phyloP scores from a whole-genome alignment of 257 asterid genomes.

The Solanum verrucosum region DNA sequence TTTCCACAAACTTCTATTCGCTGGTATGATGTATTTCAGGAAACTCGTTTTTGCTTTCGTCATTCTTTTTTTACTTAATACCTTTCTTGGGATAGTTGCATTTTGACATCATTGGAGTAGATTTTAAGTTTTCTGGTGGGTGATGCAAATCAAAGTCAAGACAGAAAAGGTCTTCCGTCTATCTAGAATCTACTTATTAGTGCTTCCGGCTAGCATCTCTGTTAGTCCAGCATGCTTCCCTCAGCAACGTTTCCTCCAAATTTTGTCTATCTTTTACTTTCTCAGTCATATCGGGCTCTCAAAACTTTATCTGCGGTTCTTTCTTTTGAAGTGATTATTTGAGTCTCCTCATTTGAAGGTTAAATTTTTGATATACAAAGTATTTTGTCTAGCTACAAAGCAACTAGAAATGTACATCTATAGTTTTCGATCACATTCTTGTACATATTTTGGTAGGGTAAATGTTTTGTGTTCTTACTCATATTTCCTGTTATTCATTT shows the following conservation, averaged over 20 bases:
- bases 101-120: background rate
- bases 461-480: background rate
- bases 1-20: background rate
- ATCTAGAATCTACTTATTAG: background rate
- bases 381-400: background rate
- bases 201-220: background rate
- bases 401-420: background rate
- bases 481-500: background rate
- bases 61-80: background rate
- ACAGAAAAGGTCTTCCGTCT: background rate
- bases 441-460: background rate
- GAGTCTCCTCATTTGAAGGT: background rate
- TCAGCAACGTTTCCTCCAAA: background rate
- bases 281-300: background rate
- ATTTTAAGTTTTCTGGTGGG: background rate
- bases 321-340: background rate
- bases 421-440: background rate
- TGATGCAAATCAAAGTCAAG: background rate
- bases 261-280: background rate
- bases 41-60: background rate
- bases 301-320: background rate
- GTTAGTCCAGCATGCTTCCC: background rate
- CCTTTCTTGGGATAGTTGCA: background rate
- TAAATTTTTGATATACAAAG: background rate
- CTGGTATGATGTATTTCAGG: background rate